A percentile compares a stretch with the other conserved stretches of the same genome.
Conservation (phyloP, 164 flowering plant species). For the Vitis amurensis region DNA sequence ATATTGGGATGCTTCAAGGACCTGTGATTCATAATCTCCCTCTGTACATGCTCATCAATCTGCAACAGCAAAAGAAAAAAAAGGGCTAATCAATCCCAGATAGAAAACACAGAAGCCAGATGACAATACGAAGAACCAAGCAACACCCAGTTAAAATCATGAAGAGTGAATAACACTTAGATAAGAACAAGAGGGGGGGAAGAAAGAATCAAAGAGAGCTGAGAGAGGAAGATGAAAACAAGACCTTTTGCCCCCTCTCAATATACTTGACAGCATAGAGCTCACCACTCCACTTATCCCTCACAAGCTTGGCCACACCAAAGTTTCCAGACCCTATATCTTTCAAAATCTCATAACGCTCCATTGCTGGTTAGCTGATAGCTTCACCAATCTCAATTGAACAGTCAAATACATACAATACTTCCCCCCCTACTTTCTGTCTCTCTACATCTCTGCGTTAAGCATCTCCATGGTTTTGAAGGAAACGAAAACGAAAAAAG, state of each 20-base stretch:
- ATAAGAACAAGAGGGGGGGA: background rate
- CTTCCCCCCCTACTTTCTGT: conserved; percentile 5
- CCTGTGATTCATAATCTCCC: conserved; percentile 67
- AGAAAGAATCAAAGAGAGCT: background rate
- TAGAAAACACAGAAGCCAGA: background rate
- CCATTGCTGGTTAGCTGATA: conserved; percentile 19
- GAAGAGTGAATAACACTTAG: background rate
- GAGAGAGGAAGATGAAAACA: background rate
- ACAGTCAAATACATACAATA: background rate
- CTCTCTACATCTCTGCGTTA: conserved; percentile 3
- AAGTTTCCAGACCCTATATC: conserved; percentile 48
- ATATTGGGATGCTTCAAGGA: conserved; percentile 60
- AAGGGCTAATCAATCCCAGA: background rate
- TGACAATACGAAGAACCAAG: conserved; percentile 3
- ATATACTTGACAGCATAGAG: conserved; percentile 40
- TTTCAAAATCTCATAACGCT: conserved; percentile 34
- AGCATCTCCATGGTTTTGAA: conserved; percentile 1
- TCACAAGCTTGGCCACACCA: conserved; percentile 41
- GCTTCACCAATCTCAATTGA: background rate
- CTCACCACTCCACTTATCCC: conserved; percentile 34
- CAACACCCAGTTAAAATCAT: background rate
- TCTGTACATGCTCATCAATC: conserved; percentile 63
- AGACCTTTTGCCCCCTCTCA: conserved; percentile 39
- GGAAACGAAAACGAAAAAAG: conserved; percentile 10
- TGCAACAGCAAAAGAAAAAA: conserved; percentile 14